A percentile compares a stretch with the other conserved stretches of the same genome.
Conservation (phyloP, 2,329 filamentous ascomycete genomes). For the Aspergillus neoniger region DNA sequence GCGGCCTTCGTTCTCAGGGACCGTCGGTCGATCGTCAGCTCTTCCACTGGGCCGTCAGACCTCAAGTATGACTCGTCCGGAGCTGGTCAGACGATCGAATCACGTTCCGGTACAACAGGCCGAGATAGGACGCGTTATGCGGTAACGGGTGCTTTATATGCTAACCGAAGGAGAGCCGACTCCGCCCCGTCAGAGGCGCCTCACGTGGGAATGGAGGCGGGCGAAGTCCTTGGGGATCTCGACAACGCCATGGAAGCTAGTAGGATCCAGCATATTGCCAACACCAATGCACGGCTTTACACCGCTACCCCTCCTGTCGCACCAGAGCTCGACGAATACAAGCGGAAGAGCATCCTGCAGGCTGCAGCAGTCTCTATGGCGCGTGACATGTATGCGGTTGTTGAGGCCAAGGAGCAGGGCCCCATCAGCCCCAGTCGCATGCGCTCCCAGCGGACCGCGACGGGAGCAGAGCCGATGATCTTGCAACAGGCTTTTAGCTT, state of each 20-base stretch:
- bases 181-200: constrained; percentile 64
- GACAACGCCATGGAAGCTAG: constrained; percentile 56
- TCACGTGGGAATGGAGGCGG: constrained; percentile 70
- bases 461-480: constrained; percentile 26
- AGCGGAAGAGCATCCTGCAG: constrained; percentile 69
- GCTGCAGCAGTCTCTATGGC: constrained; percentile 90
- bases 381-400: constrained; percentile 74
- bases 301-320: constrained; percentile 72
- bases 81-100: constrained; percentile 65
- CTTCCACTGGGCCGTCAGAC: constrained; percentile 15
- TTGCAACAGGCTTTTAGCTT: constrained; percentile 51
- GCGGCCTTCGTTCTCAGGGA: constrained; percentile 63
- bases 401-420: constrained; percentile 44
- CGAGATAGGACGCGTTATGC: constrained; percentile 70
- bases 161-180: constrained; percentile 61
- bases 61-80: constrained; percentile 54
- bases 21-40: constrained; percentile 20
- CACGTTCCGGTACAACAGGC: constrained; percentile 44
- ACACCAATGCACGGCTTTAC: constrained; percentile 75
- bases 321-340: constrained; percentile 72
- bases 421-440: constrained; percentile 39
- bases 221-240: constrained; percentile 52
- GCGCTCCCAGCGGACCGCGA: constrained; percentile 35
- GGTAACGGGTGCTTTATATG: constrained; percentile 73
- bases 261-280: constrained; percentile 63